Percentiles rank a stretch among this genome's conserved stretches.
These are phyloP conservation scores for Melampsora larici-populina DNA, from an alignment of 1,284 basidiomycete species.

Conservation along the genomic window DNA sequence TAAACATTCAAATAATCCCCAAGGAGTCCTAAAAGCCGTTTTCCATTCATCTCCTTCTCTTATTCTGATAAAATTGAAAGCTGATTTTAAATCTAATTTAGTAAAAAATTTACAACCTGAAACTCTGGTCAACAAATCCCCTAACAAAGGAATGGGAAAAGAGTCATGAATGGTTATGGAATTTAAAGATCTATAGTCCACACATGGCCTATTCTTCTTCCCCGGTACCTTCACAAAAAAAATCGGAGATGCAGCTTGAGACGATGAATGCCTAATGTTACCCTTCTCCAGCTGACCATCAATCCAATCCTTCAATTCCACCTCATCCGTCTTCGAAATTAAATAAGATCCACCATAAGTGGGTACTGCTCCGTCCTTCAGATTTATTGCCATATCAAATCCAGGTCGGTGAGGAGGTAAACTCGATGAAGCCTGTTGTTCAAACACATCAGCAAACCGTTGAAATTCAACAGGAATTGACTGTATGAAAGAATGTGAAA, in stretches of 20 bases:
- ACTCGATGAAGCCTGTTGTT: not conserved
- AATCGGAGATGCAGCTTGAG: not conserved
- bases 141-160: constrained; percentile 5
- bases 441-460: not conserved
- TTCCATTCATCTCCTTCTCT: too few species aligned
- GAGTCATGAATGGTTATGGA: not conserved
- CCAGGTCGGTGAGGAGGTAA: not conserved
- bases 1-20: too few species aligned
- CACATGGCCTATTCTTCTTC: too few species aligned
- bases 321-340: not conserved
- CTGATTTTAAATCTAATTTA: too few species aligned
- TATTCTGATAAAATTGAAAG: too few species aligned
- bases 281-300: not conserved
- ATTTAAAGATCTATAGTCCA: constrained; percentile 10
- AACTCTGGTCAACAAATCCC: constrained; percentile 1
- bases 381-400: not conserved
- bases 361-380: not conserved
- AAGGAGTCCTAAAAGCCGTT: too few species aligned
- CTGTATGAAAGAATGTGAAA: too few species aligned
- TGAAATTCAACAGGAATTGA: not conserved
- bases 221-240: too few species aligned
- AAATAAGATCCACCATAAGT: not conserved
- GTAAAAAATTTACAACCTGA: too few species aligned
- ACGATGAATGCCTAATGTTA: not conserved
- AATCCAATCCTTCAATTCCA: not conserved